A percentile compares a stretch with the other conserved stretches of the same genome.
These are phyloP conservation scores for Penicillium brasilianum DNA, from an alignment of 2,329 filamentous ascomycete genomes.

Conservation along the genomic window DNA sequence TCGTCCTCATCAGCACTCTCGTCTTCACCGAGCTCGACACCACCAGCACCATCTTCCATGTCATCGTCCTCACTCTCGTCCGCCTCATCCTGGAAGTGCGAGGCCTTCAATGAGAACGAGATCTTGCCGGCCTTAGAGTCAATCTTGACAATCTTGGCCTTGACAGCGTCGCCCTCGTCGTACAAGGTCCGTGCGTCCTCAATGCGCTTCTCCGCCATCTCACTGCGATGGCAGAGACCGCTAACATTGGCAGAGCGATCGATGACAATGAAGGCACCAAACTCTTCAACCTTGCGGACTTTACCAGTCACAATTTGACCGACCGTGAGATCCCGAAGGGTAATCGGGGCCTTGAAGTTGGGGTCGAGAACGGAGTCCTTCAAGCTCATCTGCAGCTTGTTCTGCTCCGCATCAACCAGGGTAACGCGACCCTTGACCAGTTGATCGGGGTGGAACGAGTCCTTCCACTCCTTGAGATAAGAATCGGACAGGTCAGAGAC, in stretches of 20 bases:
- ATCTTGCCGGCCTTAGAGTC: constrained; percentile 77
- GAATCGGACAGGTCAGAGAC: constrained; percentile 88
- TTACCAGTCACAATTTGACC: constrained; percentile 88
- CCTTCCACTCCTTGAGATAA: constrained; percentile 95
- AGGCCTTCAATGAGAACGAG: constrained; percentile 90
- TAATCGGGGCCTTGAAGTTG: constrained; percentile 74
- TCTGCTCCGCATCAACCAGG: constrained; percentile 68
- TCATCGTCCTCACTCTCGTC: constrained; percentile 56
- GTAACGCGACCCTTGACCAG: constrained; percentile 86
- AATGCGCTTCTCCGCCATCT: constrained; percentile 85
- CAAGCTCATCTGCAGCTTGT: constrained; percentile 82
- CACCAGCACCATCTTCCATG: constrained; percentile 38
- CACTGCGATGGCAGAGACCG: constrained; percentile 87
- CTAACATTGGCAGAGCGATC: constrained; percentile 88
- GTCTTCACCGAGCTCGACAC: constrained; percentile 42
- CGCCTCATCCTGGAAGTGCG: constrained; percentile 73
- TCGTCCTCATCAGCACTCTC: constrained; percentile 43
- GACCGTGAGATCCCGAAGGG: constrained; percentile 74
- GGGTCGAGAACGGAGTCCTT: constrained; percentile 84
- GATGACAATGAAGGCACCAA: constrained; percentile 90
- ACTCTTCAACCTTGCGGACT: constrained; percentile 91
- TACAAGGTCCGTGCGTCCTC: constrained; percentile 89
- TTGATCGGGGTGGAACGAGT: constrained; percentile 83
- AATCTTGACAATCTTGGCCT: constrained; percentile 83
- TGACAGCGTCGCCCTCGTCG: constrained; percentile 88